Evolutionary conservation across 768 basidiomycete genomes (phyloP).

Genomic region (Cyathus striatus): DNA sequence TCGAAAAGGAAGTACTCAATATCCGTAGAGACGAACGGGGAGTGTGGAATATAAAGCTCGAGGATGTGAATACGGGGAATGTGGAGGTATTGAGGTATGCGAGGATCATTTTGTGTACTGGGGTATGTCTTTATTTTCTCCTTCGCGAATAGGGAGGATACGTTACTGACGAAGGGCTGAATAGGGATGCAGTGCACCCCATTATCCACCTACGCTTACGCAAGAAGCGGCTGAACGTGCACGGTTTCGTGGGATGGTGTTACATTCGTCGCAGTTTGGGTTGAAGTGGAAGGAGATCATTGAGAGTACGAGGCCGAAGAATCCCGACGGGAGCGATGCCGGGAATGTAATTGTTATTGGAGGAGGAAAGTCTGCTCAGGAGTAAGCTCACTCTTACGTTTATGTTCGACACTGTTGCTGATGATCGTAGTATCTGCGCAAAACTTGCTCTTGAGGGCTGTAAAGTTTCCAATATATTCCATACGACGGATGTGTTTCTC

Average conservation of each 20-base stretch:
- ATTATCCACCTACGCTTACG: not conserved
- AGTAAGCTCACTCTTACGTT: too few relatives aligned
- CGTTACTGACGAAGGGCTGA: not conserved
- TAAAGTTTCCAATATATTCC: slow-evolving; percentile 46
- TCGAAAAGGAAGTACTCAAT: slow-evolving; percentile 33
- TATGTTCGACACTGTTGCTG: not conserved
- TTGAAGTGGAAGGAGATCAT: too few relatives aligned
- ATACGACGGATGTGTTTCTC: slow-evolving; percentile 45
- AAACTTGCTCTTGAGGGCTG: slow-evolving; percentile 44
- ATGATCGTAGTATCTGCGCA: slow-evolving; percentile 34
- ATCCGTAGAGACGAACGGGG: slow-evolving; percentile 19
- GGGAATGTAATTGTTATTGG: slow-evolving; percentile 56
- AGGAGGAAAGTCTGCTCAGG: slow-evolving; percentile 65
- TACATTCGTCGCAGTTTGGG: not conserved
- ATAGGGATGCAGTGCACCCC: not conserved
- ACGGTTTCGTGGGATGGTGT: not conserved
- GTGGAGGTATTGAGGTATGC: not conserved
- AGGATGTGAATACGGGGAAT: not conserved
- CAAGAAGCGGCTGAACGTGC: not conserved
- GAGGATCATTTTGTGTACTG: slow-evolving; percentile 1
- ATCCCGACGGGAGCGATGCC: too few relatives aligned
- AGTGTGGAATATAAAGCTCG: not conserved
- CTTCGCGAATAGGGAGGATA: too few relatives aligned
- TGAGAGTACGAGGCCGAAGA: too few relatives aligned
- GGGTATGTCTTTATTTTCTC: not conserved